Evolutionary conservation across 1,284 basidiomycete genomes (phyloP).

Genomic region (Sporisorium iseilematis-ciliati): DNA sequence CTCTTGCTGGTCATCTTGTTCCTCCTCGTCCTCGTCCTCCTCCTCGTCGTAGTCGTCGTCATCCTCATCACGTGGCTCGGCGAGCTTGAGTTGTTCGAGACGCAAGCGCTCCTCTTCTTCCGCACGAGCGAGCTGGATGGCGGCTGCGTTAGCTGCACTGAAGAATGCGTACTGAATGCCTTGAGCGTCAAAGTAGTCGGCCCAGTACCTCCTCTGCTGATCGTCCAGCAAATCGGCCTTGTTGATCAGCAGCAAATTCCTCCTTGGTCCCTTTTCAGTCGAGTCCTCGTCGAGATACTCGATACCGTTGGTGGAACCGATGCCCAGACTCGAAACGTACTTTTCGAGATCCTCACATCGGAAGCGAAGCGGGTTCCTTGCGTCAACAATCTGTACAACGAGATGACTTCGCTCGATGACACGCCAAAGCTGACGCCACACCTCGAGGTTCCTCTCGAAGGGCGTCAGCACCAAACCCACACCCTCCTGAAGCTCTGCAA

Average conservation of each 20-base stretch:
- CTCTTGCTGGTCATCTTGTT: conserved; percentile 61
- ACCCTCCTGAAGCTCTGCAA: conserved; percentile 68
- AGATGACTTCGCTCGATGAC: conserved; percentile 68
- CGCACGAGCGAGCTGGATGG: conserved; percentile 74
- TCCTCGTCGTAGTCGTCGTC: conserved; percentile 52
- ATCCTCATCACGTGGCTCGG: conserved; percentile 59
- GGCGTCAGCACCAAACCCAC: conserved; percentile 68
- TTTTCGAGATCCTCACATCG: conserved; percentile 69
- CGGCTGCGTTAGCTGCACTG: conserved; percentile 90
- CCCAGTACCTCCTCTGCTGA: conserved; percentile 85
- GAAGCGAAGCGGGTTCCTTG: conserved; percentile 68
- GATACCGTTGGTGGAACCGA: conserved; percentile 92
- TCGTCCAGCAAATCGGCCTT: conserved; percentile 93
- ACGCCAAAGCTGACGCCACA: conserved; percentile 70
- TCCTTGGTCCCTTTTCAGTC: conserved; percentile 75
- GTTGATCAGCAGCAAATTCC: conserved; percentile 89
- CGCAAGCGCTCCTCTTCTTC: conserved; percentile 73
- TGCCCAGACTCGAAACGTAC: conserved; percentile 61
- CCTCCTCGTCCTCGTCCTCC: conserved; percentile 67
- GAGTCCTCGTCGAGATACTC: conserved; percentile 85
- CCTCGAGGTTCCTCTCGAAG: conserved; percentile 69
- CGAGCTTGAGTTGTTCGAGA: conserved; percentile 62
- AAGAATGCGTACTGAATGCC: conserved; percentile 92
- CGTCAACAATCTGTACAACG: conserved; percentile 69
- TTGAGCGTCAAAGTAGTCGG: conserved; percentile 89